Percentiles rank a stretch among this genome's conserved stretches.
Conservation (phyloP, 345 rosid species). For the Trapa bicornis region DNA sequence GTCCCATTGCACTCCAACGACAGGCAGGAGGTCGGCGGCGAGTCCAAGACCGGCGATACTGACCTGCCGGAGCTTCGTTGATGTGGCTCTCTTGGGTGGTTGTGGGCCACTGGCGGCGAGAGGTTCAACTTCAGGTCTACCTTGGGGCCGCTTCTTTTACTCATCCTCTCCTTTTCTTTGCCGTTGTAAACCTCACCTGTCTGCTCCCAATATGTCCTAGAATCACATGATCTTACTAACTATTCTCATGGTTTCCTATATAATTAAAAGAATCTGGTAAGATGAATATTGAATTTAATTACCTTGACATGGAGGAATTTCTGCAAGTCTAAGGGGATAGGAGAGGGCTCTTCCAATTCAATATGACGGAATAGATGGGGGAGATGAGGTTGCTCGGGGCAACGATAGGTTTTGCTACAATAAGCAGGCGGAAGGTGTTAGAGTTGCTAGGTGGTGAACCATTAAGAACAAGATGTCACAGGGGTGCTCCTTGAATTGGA, state of each 20-base stretch:
- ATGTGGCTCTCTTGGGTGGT: slow-evolving; percentile 27
- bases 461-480: slow-evolving; percentile 6
- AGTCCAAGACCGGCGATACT: slow-evolving; percentile 40
- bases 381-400: neutral
- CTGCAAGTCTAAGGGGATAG: slow-evolving; percentile 14
- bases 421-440: slow-evolving; percentile 7
- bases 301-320: slow-evolving; percentile 14
- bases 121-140: slow-evolving; percentile 86
- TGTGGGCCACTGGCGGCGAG: slow-evolving; percentile 49
- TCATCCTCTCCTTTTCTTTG: slow-evolving; percentile 32
- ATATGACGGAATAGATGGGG: neutral
- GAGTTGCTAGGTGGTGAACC: neutral
- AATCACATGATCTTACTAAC: too few relatives aligned
- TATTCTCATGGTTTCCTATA: too few relatives aligned
- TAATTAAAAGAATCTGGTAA: neutral
- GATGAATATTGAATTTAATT: neutral
- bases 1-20: slow-evolving; percentile 45
- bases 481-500: slow-evolving; percentile 12
- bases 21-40: slow-evolving; percentile 88
- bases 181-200: slow-evolving; percentile 7
- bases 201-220: neutral
- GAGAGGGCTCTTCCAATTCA: slow-evolving; percentile 13
- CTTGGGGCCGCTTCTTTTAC: slow-evolving; percentile 58
- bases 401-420: neutral
- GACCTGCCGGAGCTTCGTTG: slow-evolving; percentile 52